These are phyloP conservation scores for Trichoderma sp. DNA, from an alignment of 2,329 filamentous ascomycete species.

Conservation along the genomic window DNA sequence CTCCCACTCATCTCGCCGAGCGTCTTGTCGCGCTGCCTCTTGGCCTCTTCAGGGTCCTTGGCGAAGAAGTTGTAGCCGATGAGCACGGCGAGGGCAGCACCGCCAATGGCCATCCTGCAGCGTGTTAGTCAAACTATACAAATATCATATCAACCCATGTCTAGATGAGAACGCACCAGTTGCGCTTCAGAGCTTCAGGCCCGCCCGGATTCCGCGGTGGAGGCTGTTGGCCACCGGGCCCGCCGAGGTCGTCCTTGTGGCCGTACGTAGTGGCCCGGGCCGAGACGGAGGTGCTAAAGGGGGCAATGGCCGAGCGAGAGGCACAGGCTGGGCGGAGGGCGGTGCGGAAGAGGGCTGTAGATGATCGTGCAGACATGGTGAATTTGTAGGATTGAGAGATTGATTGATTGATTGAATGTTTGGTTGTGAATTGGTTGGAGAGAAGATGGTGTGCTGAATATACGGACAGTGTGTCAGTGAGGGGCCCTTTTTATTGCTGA, in stretches of 20 bases:
- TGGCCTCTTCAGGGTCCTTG: conserved; percentile 28
- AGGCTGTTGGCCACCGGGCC: conserved; percentile 39
- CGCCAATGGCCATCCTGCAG: conserved; percentile 36
- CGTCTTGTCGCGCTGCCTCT: conserved; percentile 26
- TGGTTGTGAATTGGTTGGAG: not conserved
- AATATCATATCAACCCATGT: too few relatives aligned
- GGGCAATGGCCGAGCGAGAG: conserved; percentile 16
- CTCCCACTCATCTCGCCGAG: conserved; percentile 37
- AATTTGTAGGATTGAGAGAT: not conserved
- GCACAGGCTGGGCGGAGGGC: conserved; percentile 7
- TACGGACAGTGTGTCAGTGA: not conserved
- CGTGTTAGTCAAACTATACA: not conserved
- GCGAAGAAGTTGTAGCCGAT: conserved; percentile 36
- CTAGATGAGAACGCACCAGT: conserved; percentile 31
- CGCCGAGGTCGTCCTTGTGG: conserved; percentile 35
- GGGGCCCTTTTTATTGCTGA: not conserved
- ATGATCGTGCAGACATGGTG: conserved; percentile 13
- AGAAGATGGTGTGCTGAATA: not conserved
- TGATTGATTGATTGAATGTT: not conserved
- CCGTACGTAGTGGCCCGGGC: not conserved
- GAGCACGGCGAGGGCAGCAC: conserved; percentile 32
- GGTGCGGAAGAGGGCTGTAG: conserved; percentile 10
- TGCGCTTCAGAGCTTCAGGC: conserved; percentile 35
- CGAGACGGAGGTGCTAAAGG: conserved; percentile 1
- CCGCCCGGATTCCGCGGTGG: conserved; percentile 33